A percentile compares a stretch with the other conserved stretches of the same genome.
phyloP scores from a whole-genome alignment of 225 moss, liverwort and hornwort species.

The Physcomitrium patens region DNA sequence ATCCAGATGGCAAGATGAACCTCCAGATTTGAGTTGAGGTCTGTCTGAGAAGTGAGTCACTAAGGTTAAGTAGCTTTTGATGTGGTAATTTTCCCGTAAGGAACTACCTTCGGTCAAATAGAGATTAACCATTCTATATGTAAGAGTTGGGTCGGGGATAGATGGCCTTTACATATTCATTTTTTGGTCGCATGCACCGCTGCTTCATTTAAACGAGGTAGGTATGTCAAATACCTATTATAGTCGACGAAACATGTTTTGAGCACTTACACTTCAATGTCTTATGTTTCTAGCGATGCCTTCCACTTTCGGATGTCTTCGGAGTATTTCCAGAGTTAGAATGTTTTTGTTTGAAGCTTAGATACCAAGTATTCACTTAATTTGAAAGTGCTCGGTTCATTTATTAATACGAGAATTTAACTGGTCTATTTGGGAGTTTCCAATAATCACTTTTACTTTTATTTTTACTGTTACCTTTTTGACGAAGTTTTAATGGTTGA shows the following conservation, averaged over 20 bases:
- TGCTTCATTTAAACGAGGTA: background rate
- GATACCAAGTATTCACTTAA: background rate
- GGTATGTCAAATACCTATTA: background rate
- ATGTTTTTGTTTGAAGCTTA: background rate
- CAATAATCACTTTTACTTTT: too few relatives aligned
- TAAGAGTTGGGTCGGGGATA: background rate
- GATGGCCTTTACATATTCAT: background rate
- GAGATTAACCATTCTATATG: background rate
- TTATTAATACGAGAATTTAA: too few relatives aligned
- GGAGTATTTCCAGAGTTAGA: background rate
- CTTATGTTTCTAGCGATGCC: background rate
- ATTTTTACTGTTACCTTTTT: too few relatives aligned
- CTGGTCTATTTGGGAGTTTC: too few relatives aligned
- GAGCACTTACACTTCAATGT: constrained; percentile 6
- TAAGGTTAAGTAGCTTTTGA: constrained; percentile 19
- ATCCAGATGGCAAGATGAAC: constrained; percentile 21
- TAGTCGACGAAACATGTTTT: background rate
- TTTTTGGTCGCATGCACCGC: background rate
- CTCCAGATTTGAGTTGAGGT: constrained; percentile 33
- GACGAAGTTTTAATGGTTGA: too few relatives aligned
- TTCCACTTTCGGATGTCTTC: background rate
- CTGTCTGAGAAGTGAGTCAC: constrained; percentile 37
- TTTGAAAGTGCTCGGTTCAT: too few relatives aligned
- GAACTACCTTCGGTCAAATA: background rate
- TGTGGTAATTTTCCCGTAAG: background rate